Conservation (phyloP, 2,329 filamentous ascomycete species). For the Blumeria hordei region DNA sequence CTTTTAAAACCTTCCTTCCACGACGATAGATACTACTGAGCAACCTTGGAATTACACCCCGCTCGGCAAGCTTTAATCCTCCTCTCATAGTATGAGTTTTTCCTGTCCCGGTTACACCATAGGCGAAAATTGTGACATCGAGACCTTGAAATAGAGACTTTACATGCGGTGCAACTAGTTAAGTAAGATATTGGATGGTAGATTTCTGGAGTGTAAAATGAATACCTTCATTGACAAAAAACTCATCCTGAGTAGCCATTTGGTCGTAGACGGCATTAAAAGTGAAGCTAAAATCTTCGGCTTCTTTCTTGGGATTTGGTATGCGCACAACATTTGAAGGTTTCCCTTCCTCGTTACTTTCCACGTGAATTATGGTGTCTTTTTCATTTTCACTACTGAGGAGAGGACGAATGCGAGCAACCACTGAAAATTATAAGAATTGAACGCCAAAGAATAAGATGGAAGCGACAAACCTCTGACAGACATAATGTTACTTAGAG, state of each 20-base stretch:
- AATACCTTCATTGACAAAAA: slow-evolving; percentile 73
- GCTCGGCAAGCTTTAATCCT: slow-evolving; percentile 61
- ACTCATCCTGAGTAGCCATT: slow-evolving; percentile 53
- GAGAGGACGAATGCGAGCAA: slow-evolving; percentile 73
- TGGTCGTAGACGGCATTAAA: slow-evolving; percentile 87
- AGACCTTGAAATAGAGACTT: slow-evolving; percentile 81
- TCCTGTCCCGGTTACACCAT: slow-evolving; percentile 78
- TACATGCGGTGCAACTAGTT: slow-evolving; percentile 58
- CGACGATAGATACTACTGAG: slow-evolving; percentile 69
- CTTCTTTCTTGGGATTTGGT: slow-evolving; percentile 78
- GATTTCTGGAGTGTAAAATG: not conserved
- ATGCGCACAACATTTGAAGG: slow-evolving; percentile 56
- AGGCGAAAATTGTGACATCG: slow-evolving; percentile 76
- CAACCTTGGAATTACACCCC: slow-evolving; percentile 68
- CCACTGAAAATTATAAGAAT: slow-evolving; percentile 31
- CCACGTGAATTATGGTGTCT: slow-evolving; percentile 60
- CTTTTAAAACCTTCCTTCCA: slow-evolving; percentile 65
- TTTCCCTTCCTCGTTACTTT: slow-evolving; percentile 33
- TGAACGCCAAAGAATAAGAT: not conserved
- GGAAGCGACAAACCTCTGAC: slow-evolving; percentile 2
- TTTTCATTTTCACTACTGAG: slow-evolving; percentile 66
- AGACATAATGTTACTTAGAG: not conserved
- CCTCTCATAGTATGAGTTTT: slow-evolving; percentile 95
- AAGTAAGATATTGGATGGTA: slow-evolving; percentile 2
- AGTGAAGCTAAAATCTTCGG: slow-evolving; percentile 69